These are phyloP conservation scores for Citrullus mucosospermus DNA, from an alignment of 306 rosid genomes.

Conservation along the genomic window DNA sequence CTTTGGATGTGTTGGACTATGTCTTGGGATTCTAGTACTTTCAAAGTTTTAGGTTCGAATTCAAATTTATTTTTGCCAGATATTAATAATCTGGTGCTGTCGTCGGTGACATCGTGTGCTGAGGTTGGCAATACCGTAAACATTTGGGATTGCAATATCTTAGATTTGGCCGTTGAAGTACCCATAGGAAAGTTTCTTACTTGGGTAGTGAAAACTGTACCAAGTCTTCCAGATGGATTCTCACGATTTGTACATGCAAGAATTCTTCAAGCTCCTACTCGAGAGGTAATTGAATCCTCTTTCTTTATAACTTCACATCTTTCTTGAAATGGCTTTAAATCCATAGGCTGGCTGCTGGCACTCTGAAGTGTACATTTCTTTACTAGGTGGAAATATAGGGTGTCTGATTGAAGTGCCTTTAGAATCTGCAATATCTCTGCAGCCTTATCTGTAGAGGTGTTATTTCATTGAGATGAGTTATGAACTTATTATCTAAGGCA, in stretches of 20 bases:
- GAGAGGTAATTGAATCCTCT: slow-evolving; percentile 32
- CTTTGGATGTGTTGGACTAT: slow-evolving; percentile 68
- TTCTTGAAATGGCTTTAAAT: no score
- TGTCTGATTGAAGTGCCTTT: neutral
- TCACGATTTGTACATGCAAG: slow-evolving; percentile 44
- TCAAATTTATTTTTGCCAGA: slow-evolving; percentile 35
- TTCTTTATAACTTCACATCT: neutral
- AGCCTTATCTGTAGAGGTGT: neutral
- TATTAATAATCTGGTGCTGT: slow-evolving; percentile 48
- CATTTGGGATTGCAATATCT: slow-evolving; percentile 45
- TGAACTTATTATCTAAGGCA: neutral
- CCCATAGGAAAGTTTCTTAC: slow-evolving; percentile 56
- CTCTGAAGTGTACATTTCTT: neutral
- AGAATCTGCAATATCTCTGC: neutral
- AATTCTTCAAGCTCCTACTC: slow-evolving; percentile 24
- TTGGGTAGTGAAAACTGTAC: slow-evolving; percentile 60
- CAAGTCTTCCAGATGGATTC: slow-evolving; percentile 58
- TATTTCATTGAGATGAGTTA: neutral
- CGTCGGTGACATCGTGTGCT: slow-evolving; percentile 40
- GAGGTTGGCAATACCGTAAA: slow-evolving; percentile 27
- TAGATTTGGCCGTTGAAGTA: slow-evolving; percentile 43
- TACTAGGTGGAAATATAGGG: neutral
- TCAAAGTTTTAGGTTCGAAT: slow-evolving; percentile 15
- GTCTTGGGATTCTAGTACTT: slow-evolving; percentile 41
- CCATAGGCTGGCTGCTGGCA: neutral